These are phyloP conservation scores for Trichoderma harzianum DNA, from an alignment of 2,329 filamentous ascomycete species.

Conservation along the genomic window DNA sequence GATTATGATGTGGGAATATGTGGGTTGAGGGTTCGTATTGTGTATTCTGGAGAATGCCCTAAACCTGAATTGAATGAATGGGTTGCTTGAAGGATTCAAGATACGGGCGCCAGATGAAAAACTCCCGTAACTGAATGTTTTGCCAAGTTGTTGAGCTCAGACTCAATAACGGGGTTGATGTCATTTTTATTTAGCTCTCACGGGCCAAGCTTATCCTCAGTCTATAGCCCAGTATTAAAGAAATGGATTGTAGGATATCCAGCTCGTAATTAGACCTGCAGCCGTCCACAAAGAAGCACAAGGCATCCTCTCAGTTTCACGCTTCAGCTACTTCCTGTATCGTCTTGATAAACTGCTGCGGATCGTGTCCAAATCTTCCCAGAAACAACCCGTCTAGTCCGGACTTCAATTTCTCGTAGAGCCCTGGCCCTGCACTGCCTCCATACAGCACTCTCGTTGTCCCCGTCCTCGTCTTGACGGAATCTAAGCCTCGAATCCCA, in stretches of 20 bases:
- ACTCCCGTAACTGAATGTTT: background rate
- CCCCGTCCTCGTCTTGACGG: slow-evolving; percentile 50
- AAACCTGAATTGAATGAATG: background rate
- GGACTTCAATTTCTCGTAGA: slow-evolving; percentile 64
- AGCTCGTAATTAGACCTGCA: background rate
- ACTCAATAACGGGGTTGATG: background rate
- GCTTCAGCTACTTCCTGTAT: slow-evolving; percentile 64
- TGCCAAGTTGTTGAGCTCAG: background rate
- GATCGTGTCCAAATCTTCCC: slow-evolving; percentile 77
- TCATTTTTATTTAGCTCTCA: background rate
- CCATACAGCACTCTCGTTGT: slow-evolving; percentile 73
- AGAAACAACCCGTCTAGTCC: slow-evolving; percentile 78
- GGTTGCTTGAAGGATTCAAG: background rate
- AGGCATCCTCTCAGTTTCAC: slow-evolving; percentile 18
- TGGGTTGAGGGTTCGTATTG: background rate
- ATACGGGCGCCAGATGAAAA: background rate
- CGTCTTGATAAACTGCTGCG: slow-evolving; percentile 67
- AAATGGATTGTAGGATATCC: background rate
- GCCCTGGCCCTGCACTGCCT: slow-evolving; percentile 75
- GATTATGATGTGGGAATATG: background rate
- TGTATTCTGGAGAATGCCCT: background rate
- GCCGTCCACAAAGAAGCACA: background rate
- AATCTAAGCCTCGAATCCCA: slow-evolving; percentile 55
- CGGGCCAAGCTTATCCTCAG: background rate
- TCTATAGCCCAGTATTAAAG: background rate